Percentiles rank a stretch among this genome's conserved stretches.
Evolutionary conservation across 352 stramenopile species (phyloP).

Genomic region (Phytopythium boreale): DNA sequence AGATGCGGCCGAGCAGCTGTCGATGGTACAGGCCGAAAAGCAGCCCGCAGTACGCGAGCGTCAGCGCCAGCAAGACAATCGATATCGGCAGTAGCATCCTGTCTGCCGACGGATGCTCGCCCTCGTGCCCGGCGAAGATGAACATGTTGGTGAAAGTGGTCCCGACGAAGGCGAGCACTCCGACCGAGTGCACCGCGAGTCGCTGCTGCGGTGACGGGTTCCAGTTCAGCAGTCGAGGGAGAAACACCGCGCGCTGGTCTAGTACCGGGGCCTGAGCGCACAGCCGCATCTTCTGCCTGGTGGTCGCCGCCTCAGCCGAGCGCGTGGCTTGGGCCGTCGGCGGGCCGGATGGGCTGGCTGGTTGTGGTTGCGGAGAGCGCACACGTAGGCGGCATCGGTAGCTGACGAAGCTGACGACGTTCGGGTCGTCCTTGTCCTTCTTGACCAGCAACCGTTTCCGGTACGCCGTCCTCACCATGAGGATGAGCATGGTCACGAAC

Average conservation of each 20-base stretch:
- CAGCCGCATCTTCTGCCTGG: background rate
- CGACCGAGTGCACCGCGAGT: background rate
- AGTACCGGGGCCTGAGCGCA: background rate
- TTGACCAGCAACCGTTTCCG: conserved; percentile 15
- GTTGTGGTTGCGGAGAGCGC: background rate
- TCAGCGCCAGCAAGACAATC: conserved; percentile 1
- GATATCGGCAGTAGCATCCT: background rate
- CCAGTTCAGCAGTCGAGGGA: background rate
- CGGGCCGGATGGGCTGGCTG: background rate
- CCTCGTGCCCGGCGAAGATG: background rate
- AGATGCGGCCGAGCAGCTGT: conserved; percentile 22
- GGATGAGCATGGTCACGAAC: conserved; percentile 22
- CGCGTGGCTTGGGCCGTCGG: background rate
- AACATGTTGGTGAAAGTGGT: background rate
- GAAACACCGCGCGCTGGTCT: background rate
- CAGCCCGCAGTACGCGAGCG: conserved; percentile 13
- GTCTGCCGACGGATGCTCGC: background rate
- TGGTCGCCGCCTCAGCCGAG: background rate
- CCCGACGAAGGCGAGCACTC: background rate
- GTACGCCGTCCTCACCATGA: conserved; percentile 26
- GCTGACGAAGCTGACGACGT: conserved; percentile 23
- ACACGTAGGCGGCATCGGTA: conserved; percentile 26
- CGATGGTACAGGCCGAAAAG: conserved; percentile 15
- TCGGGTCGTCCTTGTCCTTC: conserved; percentile 14
- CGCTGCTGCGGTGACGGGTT: background rate